These are phyloP conservation scores for Lentinula novae-zelandiae DNA, from an alignment of 1,284 basidiomycete species.

Conservation along the genomic window DNA sequence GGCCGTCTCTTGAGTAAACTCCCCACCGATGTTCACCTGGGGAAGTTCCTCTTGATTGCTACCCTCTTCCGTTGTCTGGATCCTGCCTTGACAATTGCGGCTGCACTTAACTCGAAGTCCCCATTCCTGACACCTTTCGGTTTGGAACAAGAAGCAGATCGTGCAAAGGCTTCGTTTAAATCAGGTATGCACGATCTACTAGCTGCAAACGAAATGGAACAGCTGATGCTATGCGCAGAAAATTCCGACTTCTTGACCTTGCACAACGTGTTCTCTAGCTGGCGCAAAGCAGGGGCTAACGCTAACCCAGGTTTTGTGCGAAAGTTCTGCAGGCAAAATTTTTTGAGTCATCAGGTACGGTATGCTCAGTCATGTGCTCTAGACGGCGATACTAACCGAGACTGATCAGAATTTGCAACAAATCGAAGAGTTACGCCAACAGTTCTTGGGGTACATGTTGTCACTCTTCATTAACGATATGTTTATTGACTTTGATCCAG, in stretches of 20 bases:
- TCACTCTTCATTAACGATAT: background rate
- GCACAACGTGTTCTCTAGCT: constrained; percentile 87
- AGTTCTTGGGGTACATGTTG: constrained; percentile 64
- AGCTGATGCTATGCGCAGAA: constrained; percentile 40
- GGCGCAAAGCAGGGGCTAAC: constrained; percentile 79
- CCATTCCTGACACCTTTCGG: constrained; percentile 92
- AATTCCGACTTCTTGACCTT: constrained; percentile 97
- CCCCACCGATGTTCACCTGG: constrained; percentile 95
- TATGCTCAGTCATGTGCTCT: constrained; percentile 22
- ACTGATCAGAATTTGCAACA: constrained; percentile 79
- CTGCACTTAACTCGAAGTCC: constrained; percentile 89
- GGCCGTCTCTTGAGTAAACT: constrained; percentile 89
- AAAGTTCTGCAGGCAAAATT: constrained; percentile 83
- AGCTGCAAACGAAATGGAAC: background rate
- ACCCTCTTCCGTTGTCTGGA: constrained; percentile 90
- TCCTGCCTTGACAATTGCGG: constrained; percentile 93
- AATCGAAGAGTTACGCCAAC: constrained; percentile 95
- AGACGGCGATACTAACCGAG: background rate
- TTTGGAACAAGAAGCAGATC: constrained; percentile 82
- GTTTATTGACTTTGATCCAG: background rate
- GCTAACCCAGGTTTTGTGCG: constrained; percentile 43
- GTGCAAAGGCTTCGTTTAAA: constrained; percentile 81
- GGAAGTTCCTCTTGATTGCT: constrained; percentile 89
- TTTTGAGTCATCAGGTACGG: constrained; percentile 81
- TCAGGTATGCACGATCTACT: constrained; percentile 45